phyloP scores from a whole-genome alignment of 495 filamentous ascomycete species.

The Podospora appendiculata region DNA sequence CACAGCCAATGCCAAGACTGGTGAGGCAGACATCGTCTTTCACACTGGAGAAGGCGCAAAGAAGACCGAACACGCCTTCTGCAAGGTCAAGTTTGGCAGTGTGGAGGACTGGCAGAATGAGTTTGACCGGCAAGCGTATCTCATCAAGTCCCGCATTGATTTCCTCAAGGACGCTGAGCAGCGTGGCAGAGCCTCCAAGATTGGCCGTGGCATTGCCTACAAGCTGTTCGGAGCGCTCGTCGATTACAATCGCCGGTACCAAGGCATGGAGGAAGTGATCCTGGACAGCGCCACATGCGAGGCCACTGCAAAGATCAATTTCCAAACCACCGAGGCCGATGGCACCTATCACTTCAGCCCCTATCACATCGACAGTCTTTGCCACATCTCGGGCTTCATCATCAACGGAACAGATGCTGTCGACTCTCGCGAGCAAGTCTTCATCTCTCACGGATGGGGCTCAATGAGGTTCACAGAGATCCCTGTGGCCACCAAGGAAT shows the following conservation, averaged over 20 bases:
- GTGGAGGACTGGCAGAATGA: slow-evolving; percentile 40
- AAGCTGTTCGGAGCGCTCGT: slow-evolving; percentile 66
- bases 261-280: slow-evolving; percentile 69
- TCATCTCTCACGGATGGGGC: slow-evolving; percentile 76
- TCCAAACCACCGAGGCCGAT: slow-evolving; percentile 49
- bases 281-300: slow-evolving; percentile 65
- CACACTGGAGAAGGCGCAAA: slow-evolving; percentile 34
- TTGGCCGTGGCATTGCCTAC: slow-evolving; percentile 67
- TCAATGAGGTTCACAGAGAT: slow-evolving; percentile 62
- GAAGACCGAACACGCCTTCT: slow-evolving; percentile 42
- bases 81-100: slow-evolving; percentile 41
- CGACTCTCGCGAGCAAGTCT: slow-evolving; percentile 63
- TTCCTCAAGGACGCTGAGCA: slow-evolving; percentile 41
- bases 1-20: slow-evolving; percentile 29
- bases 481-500: slow-evolving; percentile 55
- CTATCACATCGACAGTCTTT: slow-evolving; percentile 65
- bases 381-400: slow-evolving; percentile 67
- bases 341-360: slow-evolving; percentile 61
- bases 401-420: slow-evolving; percentile 70
- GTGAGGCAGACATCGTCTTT: slow-evolving; percentile 32
- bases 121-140: slow-evolving; percentile 48
- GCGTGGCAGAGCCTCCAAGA: slow-evolving; percentile 46
- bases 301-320: slow-evolving; percentile 61
- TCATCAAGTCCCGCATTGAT: slow-evolving; percentile 47
- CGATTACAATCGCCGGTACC: slow-evolving; percentile 59